phyloP scores from a whole-genome alignment of 441 rosid genomes.

The Mallotus repandus region DNA sequence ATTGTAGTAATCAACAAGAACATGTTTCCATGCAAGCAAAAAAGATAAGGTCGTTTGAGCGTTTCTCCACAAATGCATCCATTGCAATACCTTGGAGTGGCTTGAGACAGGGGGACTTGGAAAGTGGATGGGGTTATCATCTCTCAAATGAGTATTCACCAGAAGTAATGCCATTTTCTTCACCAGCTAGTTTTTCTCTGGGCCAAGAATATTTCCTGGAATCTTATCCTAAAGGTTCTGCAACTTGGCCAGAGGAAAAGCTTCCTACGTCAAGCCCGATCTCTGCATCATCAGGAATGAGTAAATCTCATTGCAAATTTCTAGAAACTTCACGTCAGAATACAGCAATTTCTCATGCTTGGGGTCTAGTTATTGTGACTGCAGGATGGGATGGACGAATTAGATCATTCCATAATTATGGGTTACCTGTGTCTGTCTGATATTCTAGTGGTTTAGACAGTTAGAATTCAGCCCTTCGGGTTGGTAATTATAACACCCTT shows the following conservation, averaged over 20 bases:
- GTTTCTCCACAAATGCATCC: slow-evolving; percentile 71
- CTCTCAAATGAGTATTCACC: slow-evolving; percentile 26
- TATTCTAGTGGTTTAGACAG: slow-evolving; percentile 21
- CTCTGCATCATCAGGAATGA: slow-evolving; percentile 41
- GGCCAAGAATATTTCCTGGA: slow-evolving; percentile 59
- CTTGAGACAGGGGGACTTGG: slow-evolving; percentile 31
- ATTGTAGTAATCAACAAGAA: slow-evolving; percentile 40
- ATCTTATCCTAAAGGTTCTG: slow-evolving; percentile 79
- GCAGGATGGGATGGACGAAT: slow-evolving; percentile 96
- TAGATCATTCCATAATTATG: slow-evolving; percentile 86
- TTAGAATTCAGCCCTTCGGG: slow-evolving; percentile 7
- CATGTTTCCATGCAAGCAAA: slow-evolving; percentile 35
- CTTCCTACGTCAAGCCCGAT: slow-evolving; percentile 51
- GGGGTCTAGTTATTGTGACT: slow-evolving; percentile 93
- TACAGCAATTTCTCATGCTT: slow-evolving; percentile 58
- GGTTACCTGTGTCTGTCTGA: slow-evolving; percentile 72
- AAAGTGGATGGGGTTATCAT: slow-evolving; percentile 32
- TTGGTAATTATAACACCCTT: slow-evolving; percentile 19
- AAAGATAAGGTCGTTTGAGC: slow-evolving; percentile 64
- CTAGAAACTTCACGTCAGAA: slow-evolving; percentile 68
- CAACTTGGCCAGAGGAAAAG: slow-evolving; percentile 98
- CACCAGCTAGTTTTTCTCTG: slow-evolving; percentile 47
- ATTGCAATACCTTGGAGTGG: slow-evolving; percentile 90
- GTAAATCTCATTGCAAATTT: slow-evolving; percentile 60
- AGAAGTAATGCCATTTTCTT: slow-evolving; percentile 32